These are phyloP conservation scores for Thalassiosira pacifica DNA, from an alignment of 352 stramenopile species.

Conservation along the genomic window DNA sequence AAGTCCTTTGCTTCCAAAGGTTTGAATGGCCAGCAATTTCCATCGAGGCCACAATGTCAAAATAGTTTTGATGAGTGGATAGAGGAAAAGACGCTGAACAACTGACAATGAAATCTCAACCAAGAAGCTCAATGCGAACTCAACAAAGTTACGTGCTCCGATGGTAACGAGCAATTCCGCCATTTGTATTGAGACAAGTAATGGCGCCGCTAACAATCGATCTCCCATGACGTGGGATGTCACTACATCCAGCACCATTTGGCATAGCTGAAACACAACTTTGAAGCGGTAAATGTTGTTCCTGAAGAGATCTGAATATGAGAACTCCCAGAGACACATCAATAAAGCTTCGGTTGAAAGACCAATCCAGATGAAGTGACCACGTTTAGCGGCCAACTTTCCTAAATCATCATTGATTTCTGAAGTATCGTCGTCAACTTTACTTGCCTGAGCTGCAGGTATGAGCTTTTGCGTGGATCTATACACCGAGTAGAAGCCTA, in stretches of 20 bases:
- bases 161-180: slow-evolving; percentile 95
- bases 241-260: slow-evolving; percentile 60
- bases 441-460: slow-evolving; percentile 73
- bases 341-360: slow-evolving; percentile 90
- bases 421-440: slow-evolving; percentile 49
- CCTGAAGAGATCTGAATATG: slow-evolving; percentile 93
- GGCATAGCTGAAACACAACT: slow-evolving; percentile 63
- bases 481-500: slow-evolving; percentile 63
- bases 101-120: slow-evolving; percentile 93
- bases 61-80: slow-evolving; percentile 89
- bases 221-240: slow-evolving; percentile 88
- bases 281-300: slow-evolving; percentile 89
- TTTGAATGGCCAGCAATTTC: slow-evolving; percentile 87
- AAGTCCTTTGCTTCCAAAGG: slow-evolving; percentile 85
- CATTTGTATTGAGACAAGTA: slow-evolving; percentile 91
- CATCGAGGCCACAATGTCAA: slow-evolving; percentile 91
- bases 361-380: slow-evolving; percentile 91
- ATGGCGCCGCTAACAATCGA: slow-evolving; percentile 91
- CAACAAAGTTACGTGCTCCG: slow-evolving; percentile 94
- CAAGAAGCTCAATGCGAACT: slow-evolving; percentile 95
- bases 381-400: slow-evolving; percentile 91
- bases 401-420: slow-evolving; percentile 83
- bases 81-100: slow-evolving; percentile 94
- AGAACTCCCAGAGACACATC: slow-evolving; percentile 96
- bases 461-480: slow-evolving; percentile 85